Base-by-base conservation (phyloP, 1,139 yeast species). In the Geotrichum australiense region DNA sequence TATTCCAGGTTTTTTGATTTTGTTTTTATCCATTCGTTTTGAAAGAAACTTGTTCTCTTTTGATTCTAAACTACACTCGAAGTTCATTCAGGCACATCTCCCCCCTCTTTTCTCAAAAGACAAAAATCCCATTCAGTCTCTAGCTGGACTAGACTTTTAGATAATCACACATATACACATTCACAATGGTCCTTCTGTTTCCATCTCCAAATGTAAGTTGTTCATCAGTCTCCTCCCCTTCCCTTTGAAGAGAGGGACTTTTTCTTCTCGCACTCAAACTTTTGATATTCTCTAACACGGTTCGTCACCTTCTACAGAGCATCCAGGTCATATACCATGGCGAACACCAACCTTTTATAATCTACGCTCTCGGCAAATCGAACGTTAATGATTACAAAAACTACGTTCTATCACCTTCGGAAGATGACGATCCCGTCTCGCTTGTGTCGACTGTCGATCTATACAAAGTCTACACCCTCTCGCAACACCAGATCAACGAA, bases 401-500 rank as follows among this genome's bases (percentile, higher is more conserved):
- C n/a, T n/a, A n/a, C n/a, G n/a, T n/a, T n/a, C n/a, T n/a, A n/a
- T 6, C 29, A 5, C 12, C 29, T n/a, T 11, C 34, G 16, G 35
- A 34, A 14, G 42, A 39, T 26, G 38, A 37, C 22, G 43, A 40
- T 12, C 31, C 36, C 14, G 36, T 38, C 16, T 40, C 43, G 3
- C 32, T 40, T 3, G 43, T 40, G n/a, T 35, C 39, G 8, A 31
- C 39, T 7, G 36, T 40, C 7, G 43, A 40, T 20, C 28, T 35
- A 11, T 40, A 19, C 39, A 35, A 35, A 16, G 32, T 40, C n/a
- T 40, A 35, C 23, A 35, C 43, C 11, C 31, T 35, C 3, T 12
- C 20, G 6, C 16, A 22, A 21, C 37, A 15, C n/a, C 20, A 18
- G 8, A 7, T 29, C 10, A 29, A 5, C n/a, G 15, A 26, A 15